Evolutionary conservation across 31 red algal species (phyloP), one percentile per base, ranked within the genome.

Genomic region (Bonnemaisonia californica): DNA sequence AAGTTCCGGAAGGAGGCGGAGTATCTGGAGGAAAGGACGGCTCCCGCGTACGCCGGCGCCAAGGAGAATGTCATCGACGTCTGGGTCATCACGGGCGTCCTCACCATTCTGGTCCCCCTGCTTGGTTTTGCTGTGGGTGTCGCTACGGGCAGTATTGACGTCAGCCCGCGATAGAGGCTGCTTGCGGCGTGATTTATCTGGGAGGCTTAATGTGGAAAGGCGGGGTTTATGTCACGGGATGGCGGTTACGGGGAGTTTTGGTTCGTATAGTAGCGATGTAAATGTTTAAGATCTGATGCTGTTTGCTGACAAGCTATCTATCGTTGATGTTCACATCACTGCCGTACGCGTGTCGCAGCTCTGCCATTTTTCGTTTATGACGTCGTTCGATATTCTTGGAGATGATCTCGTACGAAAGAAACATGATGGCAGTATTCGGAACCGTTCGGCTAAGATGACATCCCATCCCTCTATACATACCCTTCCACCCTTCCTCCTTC

Each of bases 401-500:
- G 45, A 51, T 51, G 16, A 51, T 51, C 16, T 92, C 88, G 34
- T 87, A 92, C 35, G 85, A 62, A 18, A 92, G 84, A 47, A 92
- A 92, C 88, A 92, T 92, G 4, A 92, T 42, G 1, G 88, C 88
- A 13, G 88, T 88, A 56, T 92, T 92, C 56, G 88, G 88, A 18
- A 92, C 88, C 16, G 87, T 83, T n/a, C 88, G 88, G 31, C 77
- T 22, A n/a, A 92, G 82, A 80, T 92, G 88, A 37, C 65, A 57
- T 60, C 83, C 83, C 88, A 92, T 88, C 0, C 88, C 88, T 28
- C 40, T 51, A 64, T 92, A 92, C 4, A 92, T 67, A 57, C 81
- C 88, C 5, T 13, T 29, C 2, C 74, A 56, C 4, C 88, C 88
- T 41, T 92, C 88, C 57, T 92, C 88, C 29, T 73, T 51, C 32